Evolutionary conservation across 2,329 filamentous ascomycete genomes (phyloP), one percentile per base, ranked within the genome.

Genomic region (Coleophoma crateriformis): DNA sequence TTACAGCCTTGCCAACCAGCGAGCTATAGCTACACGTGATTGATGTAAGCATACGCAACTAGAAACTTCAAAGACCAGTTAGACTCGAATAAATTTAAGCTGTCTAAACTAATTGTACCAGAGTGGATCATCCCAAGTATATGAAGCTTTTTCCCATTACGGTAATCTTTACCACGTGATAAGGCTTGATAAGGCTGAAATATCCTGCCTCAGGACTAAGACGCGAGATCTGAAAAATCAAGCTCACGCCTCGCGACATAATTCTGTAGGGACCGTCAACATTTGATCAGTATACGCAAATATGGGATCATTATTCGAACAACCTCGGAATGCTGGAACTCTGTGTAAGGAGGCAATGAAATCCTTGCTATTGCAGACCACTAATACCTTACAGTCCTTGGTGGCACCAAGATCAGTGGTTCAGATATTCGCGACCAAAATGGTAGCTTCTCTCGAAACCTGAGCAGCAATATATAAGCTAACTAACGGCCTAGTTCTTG

Each of bases 351-450:
- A n/a, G 20, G 10, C 51, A 27, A 42, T 32, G 4, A 27, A 39
- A n/a, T 33, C 37, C 33, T 13, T 4, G 38, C 17, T 41, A 14
- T 39, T 33, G 20, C 32, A 33, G 43, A 49, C 49, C 55, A 53
- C 64, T 64, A 58, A 61, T 50, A 59, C 61, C 57, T 53, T 59
- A 60, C 68, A 84, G 81, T 99, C 77, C 82, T 99, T 56, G 94
- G 94, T 62, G 94, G 94, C 68, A 85, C 90, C 74, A 99, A 99
- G 82, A 95, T 97, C 71, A 96, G 89, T 61, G 94, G 94, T 60
- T 79, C 89, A 63, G 94, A 99, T 73, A 95, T 99, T 69, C 83
- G 94, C 68, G 94, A 99, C 68, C 91, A 97, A 73, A 97, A 96
- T 78, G 87, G 88, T 88, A 72, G 76, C 52, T 57, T 54, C 49